Conservation (phyloP, 2,329 filamentous ascomycete species). For the Eurotiales sp. region DNA sequence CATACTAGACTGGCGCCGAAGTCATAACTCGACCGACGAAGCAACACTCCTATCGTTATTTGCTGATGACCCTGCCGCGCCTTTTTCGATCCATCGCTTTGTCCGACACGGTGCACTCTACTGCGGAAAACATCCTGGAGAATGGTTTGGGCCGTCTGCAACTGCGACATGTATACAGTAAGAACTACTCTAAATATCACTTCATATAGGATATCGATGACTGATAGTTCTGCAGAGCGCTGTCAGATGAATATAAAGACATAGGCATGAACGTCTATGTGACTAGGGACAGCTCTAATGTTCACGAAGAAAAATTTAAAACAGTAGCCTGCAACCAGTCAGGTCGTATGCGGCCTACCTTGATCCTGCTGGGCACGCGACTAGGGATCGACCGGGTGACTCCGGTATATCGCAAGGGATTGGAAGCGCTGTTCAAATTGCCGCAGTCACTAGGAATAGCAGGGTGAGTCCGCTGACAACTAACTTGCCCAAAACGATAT, state of each 20-base stretch:
- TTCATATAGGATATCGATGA: neutral
- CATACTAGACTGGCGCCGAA: slow-evolving; percentile 68
- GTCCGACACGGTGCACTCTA: slow-evolving; percentile 80
- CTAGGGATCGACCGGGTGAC: slow-evolving; percentile 93
- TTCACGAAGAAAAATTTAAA: slow-evolving; percentile 87
- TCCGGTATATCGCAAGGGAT: slow-evolving; percentile 89
- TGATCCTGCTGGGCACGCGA: slow-evolving; percentile 84
- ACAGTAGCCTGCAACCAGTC: slow-evolving; percentile 67
- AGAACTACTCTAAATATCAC: slow-evolving; percentile 31
- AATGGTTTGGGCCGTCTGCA: slow-evolving; percentile 98
- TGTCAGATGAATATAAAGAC: slow-evolving; percentile 63
- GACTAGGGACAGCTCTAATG: slow-evolving; percentile 83
- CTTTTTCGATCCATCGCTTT: slow-evolving; percentile 93
- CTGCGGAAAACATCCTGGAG: slow-evolving; percentile 91
- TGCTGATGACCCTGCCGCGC: slow-evolving; percentile 78
- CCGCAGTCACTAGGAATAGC: slow-evolving; percentile 94
- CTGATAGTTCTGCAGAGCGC: slow-evolving; percentile 53
- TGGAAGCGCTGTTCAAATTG: slow-evolving; percentile 79
- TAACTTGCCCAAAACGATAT: neutral
- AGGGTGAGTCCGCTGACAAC: slow-evolving; percentile 55
- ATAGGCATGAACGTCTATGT: slow-evolving; percentile 75
- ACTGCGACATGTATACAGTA: slow-evolving; percentile 92
- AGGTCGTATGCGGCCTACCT: slow-evolving; percentile 70
- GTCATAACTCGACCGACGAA: slow-evolving; percentile 57
- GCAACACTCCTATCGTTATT: slow-evolving; percentile 73